Percentiles rank a stretch among this genome's conserved stretches.
Conservation (phyloP, 2,329 filamentous ascomycete genomes). For the Cercospora sp. region DNA sequence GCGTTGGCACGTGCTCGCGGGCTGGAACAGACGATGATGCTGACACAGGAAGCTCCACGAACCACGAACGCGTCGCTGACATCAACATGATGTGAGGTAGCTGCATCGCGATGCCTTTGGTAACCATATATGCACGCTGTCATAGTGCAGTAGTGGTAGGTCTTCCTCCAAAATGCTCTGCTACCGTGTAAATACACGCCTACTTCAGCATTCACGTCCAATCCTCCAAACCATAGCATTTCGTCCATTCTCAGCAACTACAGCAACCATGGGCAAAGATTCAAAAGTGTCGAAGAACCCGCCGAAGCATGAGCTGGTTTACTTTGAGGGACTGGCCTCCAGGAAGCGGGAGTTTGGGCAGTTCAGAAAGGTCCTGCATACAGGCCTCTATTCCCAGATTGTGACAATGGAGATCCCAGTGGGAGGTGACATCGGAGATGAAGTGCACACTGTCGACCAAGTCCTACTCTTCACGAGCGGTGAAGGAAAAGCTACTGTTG, state of each 20-base stretch:
- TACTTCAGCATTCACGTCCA: conserved; percentile 6
- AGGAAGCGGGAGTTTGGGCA: conserved; percentile 58
- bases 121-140: conserved; percentile 5
- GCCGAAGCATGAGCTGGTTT: conserved; percentile 56
- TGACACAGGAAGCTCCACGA: neutral
- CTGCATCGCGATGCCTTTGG: neutral
- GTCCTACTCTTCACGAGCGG: conserved; percentile 65
- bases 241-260: conserved; percentile 31
- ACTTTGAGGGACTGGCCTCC: conserved; percentile 59
- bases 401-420: conserved; percentile 67
- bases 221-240: conserved; percentile 8
- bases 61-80: conserved; percentile 13
- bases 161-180: conserved; percentile 16
- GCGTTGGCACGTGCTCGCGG: neutral
- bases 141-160: neutral
- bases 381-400: conserved; percentile 63
- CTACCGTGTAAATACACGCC: conserved; percentile 20
- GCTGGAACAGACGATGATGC: conserved; percentile 4
- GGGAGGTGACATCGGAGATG: conserved; percentile 65
- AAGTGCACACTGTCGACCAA: conserved; percentile 66
- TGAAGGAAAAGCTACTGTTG: conserved; percentile 59
- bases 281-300: conserved; percentile 36
- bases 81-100: conserved; percentile 15
- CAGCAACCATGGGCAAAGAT: conserved; percentile 37
- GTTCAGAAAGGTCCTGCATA: conserved; percentile 64